A percentile compares a stretch with the other conserved stretches of the same genome.
Conservation (phyloP, 768 basidiomycete genomes). For the Leccinum arenicola region DNA sequence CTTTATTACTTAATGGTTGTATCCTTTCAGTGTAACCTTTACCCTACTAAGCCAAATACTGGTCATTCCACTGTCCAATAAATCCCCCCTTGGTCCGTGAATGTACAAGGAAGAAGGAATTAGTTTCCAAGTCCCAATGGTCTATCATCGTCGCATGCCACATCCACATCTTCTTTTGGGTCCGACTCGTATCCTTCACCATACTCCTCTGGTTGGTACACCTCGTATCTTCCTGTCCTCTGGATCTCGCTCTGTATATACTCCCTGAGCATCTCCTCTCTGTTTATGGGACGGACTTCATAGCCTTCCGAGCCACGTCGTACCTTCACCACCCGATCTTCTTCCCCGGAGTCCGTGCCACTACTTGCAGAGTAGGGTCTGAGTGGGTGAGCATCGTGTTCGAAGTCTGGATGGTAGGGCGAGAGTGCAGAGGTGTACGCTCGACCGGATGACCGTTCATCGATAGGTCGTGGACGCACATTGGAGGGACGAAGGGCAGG, state of each 20-base stretch:
- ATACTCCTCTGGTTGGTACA: conserved; percentile 62
- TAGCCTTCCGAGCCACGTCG: conserved; percentile 82
- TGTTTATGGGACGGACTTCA: conserved; percentile 59
- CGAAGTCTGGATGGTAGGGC: conserved; percentile 76
- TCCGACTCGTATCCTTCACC: conserved; percentile 37
- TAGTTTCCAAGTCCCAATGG: conserved; percentile 18
- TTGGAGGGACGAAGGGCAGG: conserved; percentile 71
- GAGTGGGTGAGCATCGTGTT: conserved; percentile 28
- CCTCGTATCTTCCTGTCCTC: conserved; percentile 59
- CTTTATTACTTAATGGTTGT: conserved; percentile 33
- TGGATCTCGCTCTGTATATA: conserved; percentile 55
- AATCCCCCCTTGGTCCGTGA: conserved; percentile 1
- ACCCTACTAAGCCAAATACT: conserved; percentile 22
- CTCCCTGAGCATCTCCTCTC: conserved; percentile 61
- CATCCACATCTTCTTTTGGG: conserved; percentile 1
- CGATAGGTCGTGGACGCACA: conserved; percentile 32
- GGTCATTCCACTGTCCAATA: conserved; percentile 16
- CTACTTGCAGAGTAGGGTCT: conserved; percentile 18
- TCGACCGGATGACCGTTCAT: conserved; percentile 21
- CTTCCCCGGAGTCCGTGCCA: conserved; percentile 31
- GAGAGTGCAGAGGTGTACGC: conserved; percentile 52
- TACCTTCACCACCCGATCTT: conserved; percentile 37
- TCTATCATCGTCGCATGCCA: conserved; percentile 21
- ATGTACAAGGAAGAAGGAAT: background rate
- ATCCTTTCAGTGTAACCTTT: conserved; percentile 24